Conservation (phyloP, 257 asterid genomes). For the Nicotiana obtusifolia region DNA sequence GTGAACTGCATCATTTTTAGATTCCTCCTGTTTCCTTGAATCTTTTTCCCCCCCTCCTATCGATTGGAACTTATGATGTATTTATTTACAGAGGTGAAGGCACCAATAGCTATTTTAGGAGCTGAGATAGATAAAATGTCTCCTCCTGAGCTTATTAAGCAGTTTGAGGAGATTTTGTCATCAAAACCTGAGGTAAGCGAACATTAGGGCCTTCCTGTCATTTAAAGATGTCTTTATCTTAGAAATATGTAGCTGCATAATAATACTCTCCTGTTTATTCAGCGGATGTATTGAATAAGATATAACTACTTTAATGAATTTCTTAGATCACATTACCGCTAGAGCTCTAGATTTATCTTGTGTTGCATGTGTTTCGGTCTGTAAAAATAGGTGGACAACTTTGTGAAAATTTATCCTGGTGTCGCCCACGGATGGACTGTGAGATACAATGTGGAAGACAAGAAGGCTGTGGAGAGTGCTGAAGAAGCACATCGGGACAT, state of each 20-base stretch:
- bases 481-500: constrained; percentile 15
- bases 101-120: constrained; percentile 52
- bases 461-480: constrained; percentile 11
- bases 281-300: not conserved
- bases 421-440: constrained; percentile 15
- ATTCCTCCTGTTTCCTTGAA: not conserved
- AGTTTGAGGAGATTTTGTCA: constrained; percentile 43
- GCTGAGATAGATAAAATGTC: constrained; percentile 44
- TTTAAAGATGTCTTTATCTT: not conserved
- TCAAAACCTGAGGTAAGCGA: constrained; percentile 43
- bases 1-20: not conserved
- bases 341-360: not conserved
- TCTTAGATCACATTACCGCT: not conserved
- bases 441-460: constrained; percentile 1
- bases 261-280: not conserved
- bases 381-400: not conserved
- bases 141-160: constrained; percentile 47
- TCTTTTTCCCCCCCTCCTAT: no score
- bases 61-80: not conserved
- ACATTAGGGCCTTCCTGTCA: not conserved
- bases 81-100: constrained; percentile 40
- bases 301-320: not conserved
- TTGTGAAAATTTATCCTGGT: constrained; percentile 5
- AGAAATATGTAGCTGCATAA: not conserved
- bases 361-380: not conserved